Evolutionary conservation across 345 rosid genomes (phyloP).

Genomic region (Cardamine occulta): DNA sequence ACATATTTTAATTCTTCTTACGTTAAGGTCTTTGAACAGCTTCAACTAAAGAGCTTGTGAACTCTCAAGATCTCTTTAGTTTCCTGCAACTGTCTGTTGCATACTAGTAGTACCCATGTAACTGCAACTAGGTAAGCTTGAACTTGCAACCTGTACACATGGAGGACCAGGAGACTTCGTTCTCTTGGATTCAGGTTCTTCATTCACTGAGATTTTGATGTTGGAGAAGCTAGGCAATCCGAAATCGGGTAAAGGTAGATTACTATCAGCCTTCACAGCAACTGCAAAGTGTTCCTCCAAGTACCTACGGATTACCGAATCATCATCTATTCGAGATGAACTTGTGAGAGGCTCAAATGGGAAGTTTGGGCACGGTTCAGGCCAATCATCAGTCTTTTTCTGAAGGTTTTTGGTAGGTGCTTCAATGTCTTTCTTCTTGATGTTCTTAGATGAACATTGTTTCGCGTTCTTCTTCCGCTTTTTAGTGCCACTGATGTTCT

Average conservation of each 20-base stretch:
- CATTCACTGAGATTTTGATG: constrained; percentile 33
- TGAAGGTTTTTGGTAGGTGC: not conserved
- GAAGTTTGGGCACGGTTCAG: constrained; percentile 51
- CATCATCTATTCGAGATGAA: constrained; percentile 42
- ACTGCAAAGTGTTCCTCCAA: constrained; percentile 44
- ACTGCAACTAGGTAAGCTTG: constrained; percentile 36
- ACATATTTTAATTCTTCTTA: not conserved
- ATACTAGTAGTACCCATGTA: constrained; percentile 16
- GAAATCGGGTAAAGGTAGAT: constrained; percentile 43
- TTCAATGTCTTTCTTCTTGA: constrained; percentile 24
- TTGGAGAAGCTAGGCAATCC: constrained; percentile 47
- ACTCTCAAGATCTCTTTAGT: not conserved
- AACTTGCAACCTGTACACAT: constrained; percentile 33
- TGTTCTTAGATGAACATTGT: constrained; percentile 29
- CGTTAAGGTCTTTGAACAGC: not conserved
- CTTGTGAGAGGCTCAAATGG: constrained; percentile 59
- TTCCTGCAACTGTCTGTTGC: constrained; percentile 31
- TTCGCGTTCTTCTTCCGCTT: constrained; percentile 10
- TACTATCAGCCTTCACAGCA: constrained; percentile 35
- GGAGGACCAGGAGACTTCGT: constrained; percentile 30
- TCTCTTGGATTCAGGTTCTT: constrained; percentile 28
- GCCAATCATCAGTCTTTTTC: constrained; percentile 41
- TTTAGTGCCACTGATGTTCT: constrained; percentile 20
- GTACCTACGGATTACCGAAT: constrained; percentile 48
- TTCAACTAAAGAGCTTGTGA: not conserved